Conservation (phyloP, 108 stramenopile genomes). For the Schizochytrium sp. region DNA sequence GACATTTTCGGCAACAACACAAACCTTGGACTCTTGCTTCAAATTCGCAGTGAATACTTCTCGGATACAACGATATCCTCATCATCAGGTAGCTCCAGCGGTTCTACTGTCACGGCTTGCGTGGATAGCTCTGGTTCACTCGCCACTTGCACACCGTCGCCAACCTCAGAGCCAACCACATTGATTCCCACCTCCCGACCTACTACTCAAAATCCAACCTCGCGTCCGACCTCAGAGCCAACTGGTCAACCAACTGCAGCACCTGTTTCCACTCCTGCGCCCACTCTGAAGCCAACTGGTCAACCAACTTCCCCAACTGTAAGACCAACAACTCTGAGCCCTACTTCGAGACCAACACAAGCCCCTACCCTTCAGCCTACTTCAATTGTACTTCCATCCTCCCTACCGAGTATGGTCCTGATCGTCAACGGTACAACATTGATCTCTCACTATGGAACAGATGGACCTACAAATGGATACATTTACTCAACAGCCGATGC, state of each 20-base stretch:
- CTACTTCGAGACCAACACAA: background rate
- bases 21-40: constrained; percentile 24
- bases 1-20: background rate
- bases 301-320: background rate
- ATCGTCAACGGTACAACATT: background rate
- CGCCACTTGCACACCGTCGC: background rate
- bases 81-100: background rate
- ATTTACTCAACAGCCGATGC: background rate
- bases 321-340: background rate
- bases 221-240: no score
- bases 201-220: background rate
- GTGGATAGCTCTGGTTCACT: background rate
- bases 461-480: background rate
- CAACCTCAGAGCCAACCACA: constrained; percentile 46
- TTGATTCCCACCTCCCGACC: background rate
- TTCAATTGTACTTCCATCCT: background rate
- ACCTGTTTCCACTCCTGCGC: no score
- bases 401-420: background rate
- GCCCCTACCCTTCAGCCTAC: no score
- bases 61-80: constrained; percentile 12
- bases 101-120: background rate
- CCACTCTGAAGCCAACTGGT: no score
- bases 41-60: constrained; percentile 54
- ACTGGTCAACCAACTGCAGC: no score
- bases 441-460: background rate